Evolutionary conservation across 345 rosid genomes (phyloP), one percentile per base, ranked within the genome.

Genomic region (Eucalyptus sp.): DNA sequence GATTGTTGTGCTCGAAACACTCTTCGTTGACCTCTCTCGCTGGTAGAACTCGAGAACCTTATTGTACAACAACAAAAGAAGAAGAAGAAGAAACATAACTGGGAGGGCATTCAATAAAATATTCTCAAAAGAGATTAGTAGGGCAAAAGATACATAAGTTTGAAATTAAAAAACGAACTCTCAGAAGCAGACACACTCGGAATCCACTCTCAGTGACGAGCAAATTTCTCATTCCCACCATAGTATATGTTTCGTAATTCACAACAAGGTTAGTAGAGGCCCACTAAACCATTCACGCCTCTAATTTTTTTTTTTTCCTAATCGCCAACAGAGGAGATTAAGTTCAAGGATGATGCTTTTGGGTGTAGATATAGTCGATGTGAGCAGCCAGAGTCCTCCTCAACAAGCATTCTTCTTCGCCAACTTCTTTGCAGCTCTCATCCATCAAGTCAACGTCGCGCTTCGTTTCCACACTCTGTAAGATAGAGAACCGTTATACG

Each of bases 311-410:
- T 68, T 33, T 37, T 10, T 76, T 6, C 24, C 27, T 7, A 12
- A 37, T 76, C 27, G 13, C 15, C 14, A 41, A 41, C 83, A 24
- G 51, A 56, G 25, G 16, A 51, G 24, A 48, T 49, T 27, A 52
- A n/a, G 22, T 33, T 86, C 87, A 48, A 51, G 48, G 60, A 90
- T 91, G 86, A 43, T 93, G 94, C 52, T 93, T 91, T 4, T 90
- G 95, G 83, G 95, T 93, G 87, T 92, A 95, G 79, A 94, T 93
- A 64, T 95, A 95, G 87, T 95, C 96, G 44, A 81, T 48, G 92
- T 95, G 96, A 86, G 95, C 94, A 41, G 92, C 94, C 71, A 94
- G 93, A 89, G 96, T 90, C 89, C 94, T 93, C 88, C 93, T 91
- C 88, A 88, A 89, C 91, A 94, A 86, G 79, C 97, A 94, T 87